Conservation (phyloP, 2,329 filamentous ascomycete genomes). For the Teratosphaeria zuluensis region DNA sequence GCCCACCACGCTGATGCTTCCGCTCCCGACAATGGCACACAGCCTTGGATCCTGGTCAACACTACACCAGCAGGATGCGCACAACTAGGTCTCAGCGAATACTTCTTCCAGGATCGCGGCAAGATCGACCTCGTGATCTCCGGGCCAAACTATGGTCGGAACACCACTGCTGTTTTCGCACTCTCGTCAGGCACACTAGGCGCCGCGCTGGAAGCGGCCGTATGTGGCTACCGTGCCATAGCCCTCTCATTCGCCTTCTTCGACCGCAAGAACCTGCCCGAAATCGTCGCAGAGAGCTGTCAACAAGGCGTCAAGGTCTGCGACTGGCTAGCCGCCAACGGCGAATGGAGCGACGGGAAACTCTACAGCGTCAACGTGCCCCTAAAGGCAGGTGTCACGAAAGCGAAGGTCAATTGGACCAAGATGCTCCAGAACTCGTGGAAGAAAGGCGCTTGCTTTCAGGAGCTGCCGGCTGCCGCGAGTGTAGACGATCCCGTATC, state of each 20-base stretch:
- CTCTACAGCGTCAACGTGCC: slow-evolving; percentile 92
- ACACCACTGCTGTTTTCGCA: slow-evolving; percentile 41
- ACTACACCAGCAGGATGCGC: slow-evolving; percentile 41
- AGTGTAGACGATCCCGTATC: slow-evolving; percentile 49
- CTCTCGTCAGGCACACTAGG: slow-evolving; percentile 41
- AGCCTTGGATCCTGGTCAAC: slow-evolving; percentile 42
- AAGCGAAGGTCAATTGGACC: slow-evolving; percentile 69
- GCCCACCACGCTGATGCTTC: slow-evolving; percentile 10
- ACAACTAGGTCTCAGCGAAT: slow-evolving; percentile 39
- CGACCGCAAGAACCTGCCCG: slow-evolving; percentile 69
- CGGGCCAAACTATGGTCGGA: slow-evolving; percentile 42
- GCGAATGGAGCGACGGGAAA: slow-evolving; percentile 49
- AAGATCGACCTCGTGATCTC: slow-evolving; percentile 40
- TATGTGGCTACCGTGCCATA: slow-evolving; percentile 49
- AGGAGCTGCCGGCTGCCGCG: slow-evolving; percentile 58
- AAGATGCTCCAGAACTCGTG: slow-evolving; percentile 86
- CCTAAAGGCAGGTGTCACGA: slow-evolving; percentile 61
- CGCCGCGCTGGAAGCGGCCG: slow-evolving; percentile 40
- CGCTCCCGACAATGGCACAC: slow-evolving; percentile 17
- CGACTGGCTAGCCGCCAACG: slow-evolving; percentile 67
- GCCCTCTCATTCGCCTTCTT: slow-evolving; percentile 90
- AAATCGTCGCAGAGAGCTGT: slow-evolving; percentile 68
- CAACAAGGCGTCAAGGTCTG: slow-evolving; percentile 66
- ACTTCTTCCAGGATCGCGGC: slow-evolving; percentile 36
- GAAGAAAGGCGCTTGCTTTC: slow-evolving; percentile 74